Evolutionary conservation across 1,284 basidiomycete species (phyloP), one percentile per base, ranked within the genome.

Genomic region (Sporisorium exsertum): DNA sequence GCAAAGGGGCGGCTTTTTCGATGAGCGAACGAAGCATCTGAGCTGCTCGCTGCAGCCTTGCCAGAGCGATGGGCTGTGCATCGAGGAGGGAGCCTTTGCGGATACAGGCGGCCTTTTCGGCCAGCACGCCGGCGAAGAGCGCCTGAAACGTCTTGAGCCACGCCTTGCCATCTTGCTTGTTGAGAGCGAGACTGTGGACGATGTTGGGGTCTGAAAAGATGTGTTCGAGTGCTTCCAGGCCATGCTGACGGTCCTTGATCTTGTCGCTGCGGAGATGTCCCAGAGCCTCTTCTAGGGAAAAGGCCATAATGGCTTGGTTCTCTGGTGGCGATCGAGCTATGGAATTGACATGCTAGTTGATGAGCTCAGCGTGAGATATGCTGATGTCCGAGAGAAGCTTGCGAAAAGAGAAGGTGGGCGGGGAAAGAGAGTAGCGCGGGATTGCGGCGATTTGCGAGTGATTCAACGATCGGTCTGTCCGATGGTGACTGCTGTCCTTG

Each of bases 121-220:
- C 87, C 20, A 87, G 80, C 52, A 94, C 90, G 12, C 89, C 86
- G 13, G 87, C 86, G 84, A 94, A 94, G 12, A 95, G 87, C 22
- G 90, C 89, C 80, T 93, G 90, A 79, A 92, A 93, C 2, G 94
- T 87, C 9, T 88, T 87, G 37, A 91, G 86, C 93, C 93, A 96
- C 24, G 85, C 77, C 49, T 64, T 72, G 37, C 82, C 81, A 33
- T 87, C 86, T 9, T 89, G 89, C 26, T 32, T n/a, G n/a, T 89
- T 86, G 12, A 86, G 83, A 24, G 88, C 88, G 72, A 93, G 88
- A 49, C 88, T 89, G 37, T 88, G 86, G 42, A 91, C 86, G 13
- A 88, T 88, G 55, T 86, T 84, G 55, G 89, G 87, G 65, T 89
- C 88, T n/a, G 88, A 84, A 70, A 95, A 92, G 46, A 89, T 87